These are phyloP conservation scores for Tylopilus sp. DNA, from an alignment of 768 basidiomycete species.

Conservation along the genomic window DNA sequence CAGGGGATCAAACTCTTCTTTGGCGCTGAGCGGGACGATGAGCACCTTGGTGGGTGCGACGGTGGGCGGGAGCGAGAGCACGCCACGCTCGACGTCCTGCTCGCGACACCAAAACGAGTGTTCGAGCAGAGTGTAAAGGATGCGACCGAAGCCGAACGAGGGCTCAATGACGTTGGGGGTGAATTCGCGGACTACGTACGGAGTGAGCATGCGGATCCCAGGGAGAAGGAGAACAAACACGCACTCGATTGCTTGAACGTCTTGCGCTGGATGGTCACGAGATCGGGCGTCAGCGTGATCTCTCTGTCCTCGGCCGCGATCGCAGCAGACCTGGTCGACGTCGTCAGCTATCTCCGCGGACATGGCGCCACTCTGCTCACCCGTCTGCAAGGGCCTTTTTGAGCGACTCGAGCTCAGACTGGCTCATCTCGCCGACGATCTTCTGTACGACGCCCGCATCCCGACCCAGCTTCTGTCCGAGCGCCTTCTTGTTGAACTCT, in stretches of 20 bases:
- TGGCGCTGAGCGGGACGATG: slow-evolving; percentile 90
- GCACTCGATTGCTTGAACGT: slow-evolving; percentile 84
- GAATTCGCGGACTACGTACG: slow-evolving; percentile 79
- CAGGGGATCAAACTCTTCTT: slow-evolving; percentile 79
- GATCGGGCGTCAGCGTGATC: slow-evolving; percentile 68
- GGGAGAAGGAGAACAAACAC: slow-evolving; percentile 23
- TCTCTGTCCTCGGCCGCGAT: slow-evolving; percentile 62
- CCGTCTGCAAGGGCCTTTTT: slow-evolving; percentile 73
- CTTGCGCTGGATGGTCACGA: slow-evolving; percentile 76
- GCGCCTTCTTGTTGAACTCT: slow-evolving; percentile 80
- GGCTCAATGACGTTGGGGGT: slow-evolving; percentile 99
- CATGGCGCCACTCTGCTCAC: slow-evolving; percentile 37
- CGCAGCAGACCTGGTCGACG: slow-evolving; percentile 44
- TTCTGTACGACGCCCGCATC: slow-evolving; percentile 69
- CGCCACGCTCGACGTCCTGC: slow-evolving; percentile 82
- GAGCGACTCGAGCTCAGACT: slow-evolving; percentile 59
- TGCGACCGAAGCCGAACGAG: slow-evolving; percentile 96
- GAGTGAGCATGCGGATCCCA: slow-evolving; percentile 13
- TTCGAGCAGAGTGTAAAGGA: slow-evolving; percentile 90
- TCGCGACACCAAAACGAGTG: slow-evolving; percentile 96
- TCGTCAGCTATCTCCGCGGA: slow-evolving; percentile 8
- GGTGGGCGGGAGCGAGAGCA: slow-evolving; percentile 83
- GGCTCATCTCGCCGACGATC: slow-evolving; percentile 60
- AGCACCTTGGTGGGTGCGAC: slow-evolving; percentile 96
- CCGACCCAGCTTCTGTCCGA: slow-evolving; percentile 87